Evolutionary conservation across 176 grass and related monocot species (phyloP), one percentile per base, ranked within the genome.

Genomic region (Metroxylon sagu): DNA sequence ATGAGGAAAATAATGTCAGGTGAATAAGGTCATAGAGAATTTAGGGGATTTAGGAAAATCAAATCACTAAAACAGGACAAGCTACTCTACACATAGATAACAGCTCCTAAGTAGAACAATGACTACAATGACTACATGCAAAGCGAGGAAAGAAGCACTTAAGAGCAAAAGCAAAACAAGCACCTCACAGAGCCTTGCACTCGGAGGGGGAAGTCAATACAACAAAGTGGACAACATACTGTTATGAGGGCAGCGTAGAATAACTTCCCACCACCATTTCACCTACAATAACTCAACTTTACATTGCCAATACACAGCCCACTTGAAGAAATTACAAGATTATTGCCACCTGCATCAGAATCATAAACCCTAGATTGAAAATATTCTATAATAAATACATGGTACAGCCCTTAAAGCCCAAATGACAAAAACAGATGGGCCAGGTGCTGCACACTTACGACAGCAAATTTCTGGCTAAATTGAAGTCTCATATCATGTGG

Each of bases 271-370:
- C 52, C 73, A 72, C 54, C 61, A 48, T 50, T 75, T 85, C 57
- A 4, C 83, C 76, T 80, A 64, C 76, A 68, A 68, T 23, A 60
- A 5, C 74, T 63, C 69, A 77, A 60, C 83, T 95, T 75, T 86
- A 79, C 83, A 95, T 58, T 56, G 54, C 64, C 79, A 79, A 64
- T 69, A 76, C 51, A 66, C 69, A 59, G 77, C 77, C 82, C 79
- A 84, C 65, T 59, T 83, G 54, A 57, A 67, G 65, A 83, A 74
- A 48, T 53, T 49, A 85, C 85, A 83, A 79, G 4, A 56, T 53
- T 71, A 72, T 79, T 29, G 66, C 39, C 76, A 54, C 67, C 74
- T 56, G 59, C 60, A 73, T 70, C 77, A 74, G 67, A 77, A 77
- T 57, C 53, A 80, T 83, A 72, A 66, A 69, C 43, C 75, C 78